Evolutionary conservation across 129 eudicot species (phyloP), one percentile per base, ranked within the genome.

Genomic region (Oenanthe sinensis): DNA sequence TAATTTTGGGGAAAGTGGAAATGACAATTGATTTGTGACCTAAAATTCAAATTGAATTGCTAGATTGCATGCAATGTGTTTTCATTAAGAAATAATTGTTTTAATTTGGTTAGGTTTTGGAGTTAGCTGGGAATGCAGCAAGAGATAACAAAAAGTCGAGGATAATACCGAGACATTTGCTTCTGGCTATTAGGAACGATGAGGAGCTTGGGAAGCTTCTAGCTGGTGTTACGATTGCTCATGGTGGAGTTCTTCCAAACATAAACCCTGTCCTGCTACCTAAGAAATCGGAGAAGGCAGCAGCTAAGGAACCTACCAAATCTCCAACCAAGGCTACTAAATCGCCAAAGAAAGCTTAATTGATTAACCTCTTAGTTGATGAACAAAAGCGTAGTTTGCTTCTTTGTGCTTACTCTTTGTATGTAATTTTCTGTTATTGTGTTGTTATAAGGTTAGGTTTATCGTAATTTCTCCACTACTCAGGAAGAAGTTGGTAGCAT

Each of bases 61-160:
- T 60, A 48, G 50, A 12, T 47, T 47, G 50, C 15, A 17, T 48
- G 19, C 2, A 47, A 47, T 47, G 50, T 12, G 10, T 47, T 14
- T 0, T 16, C 4, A 48, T 48, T 48, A 14, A 48, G 4, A 4
- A 48, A 0, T 0, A 48, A 48, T 17, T 48, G 19, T 48, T 48
- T 3, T 3, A 12, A 24, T 2, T 9, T 60, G 36, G 60, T 70
- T 75, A 90, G 96, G 92, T 90, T 62, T 75, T 90, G 86, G 96
- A 90, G 73, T 81, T 90, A 82, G 96, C 92, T 69, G 96, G 92
- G 4, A 90, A 88, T 81, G 92, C 92, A 1, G 92, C 92, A 5
- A 76, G 89, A 76, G 96, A 88, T 71, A 90, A 90, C 88, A 90
- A 90, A 88, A 86, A 86, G 83, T 81, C 45, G 74, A 81, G 91